Evolutionary conservation across 1,139 yeast species (phyloP).

Genomic region (Yamadazyma trypodendri): DNA sequence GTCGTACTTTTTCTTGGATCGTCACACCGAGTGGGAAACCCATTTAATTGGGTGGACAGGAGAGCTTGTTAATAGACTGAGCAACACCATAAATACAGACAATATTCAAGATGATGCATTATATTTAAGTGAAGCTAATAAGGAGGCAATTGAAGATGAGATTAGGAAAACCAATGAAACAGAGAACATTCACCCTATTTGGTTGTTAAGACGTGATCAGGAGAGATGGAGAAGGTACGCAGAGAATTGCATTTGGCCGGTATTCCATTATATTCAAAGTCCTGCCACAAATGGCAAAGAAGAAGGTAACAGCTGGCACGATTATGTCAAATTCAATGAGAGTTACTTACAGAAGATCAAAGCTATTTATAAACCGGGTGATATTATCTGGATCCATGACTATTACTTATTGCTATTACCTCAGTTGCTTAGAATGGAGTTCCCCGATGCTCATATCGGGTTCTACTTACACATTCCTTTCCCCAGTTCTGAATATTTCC

Average conservation of each 20-base stretch:
- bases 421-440: slow-evolving; percentile 77
- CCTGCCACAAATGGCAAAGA: slow-evolving; percentile 61
- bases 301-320: slow-evolving; percentile 85
- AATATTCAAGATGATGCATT: slow-evolving; percentile 54
- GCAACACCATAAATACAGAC: slow-evolving; percentile 19
- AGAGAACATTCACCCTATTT: slow-evolving; percentile 73
- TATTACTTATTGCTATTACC: slow-evolving; percentile 84
- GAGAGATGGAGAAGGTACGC: slow-evolving; percentile 87
- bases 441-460: slow-evolving; percentile 80
- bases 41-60: slow-evolving; percentile 96
- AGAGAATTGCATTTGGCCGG: slow-evolving; percentile 91
- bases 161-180: slow-evolving; percentile 45
- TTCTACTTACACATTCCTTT: slow-evolving; percentile 86
- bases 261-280: slow-evolving; percentile 86
- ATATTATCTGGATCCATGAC: slow-evolving; percentile 93
- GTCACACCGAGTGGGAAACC: slow-evolving; percentile 79
- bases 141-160: slow-evolving; percentile 42
- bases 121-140: slow-evolving; percentile 58
- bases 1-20: slow-evolving; percentile 62
- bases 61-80: slow-evolving; percentile 53
- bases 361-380: slow-evolving; percentile 80
- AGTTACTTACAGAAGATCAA: slow-evolving; percentile 80
- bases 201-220: slow-evolving; percentile 74
- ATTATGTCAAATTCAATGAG: slow-evolving; percentile 86
- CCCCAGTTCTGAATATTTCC: slow-evolving; percentile 93